Conservation (phyloP, 805 yeast species). For the Grigorovia yakushimaensis region DNA sequence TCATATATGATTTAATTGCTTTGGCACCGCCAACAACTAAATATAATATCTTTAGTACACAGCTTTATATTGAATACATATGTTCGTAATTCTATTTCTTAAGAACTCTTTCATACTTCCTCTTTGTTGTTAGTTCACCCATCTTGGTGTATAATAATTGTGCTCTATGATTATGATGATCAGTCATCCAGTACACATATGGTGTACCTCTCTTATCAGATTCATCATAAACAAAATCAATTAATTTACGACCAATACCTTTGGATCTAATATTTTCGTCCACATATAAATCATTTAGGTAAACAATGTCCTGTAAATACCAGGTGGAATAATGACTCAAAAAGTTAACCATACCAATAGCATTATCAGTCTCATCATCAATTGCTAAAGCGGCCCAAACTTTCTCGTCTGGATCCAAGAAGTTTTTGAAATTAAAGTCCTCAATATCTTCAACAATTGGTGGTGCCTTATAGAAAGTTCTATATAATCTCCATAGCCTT, state of each 20-base stretch:
- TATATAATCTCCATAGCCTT: slow-evolving; percentile 36
- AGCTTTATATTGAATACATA: no score
- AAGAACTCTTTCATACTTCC: slow-evolving; percentile 29
- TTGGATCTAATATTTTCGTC: slow-evolving; percentile 29
- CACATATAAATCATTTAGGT: slow-evolving; percentile 45
- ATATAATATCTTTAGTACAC: no score
- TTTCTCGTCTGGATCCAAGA: slow-evolving; percentile 35
- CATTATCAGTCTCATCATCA: slow-evolving; percentile 18
- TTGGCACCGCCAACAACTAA: no score
- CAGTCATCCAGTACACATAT: slow-evolving; percentile 45
- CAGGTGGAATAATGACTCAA: slow-evolving; percentile 42
- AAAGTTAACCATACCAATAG: slow-evolving; percentile 44
- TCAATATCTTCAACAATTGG: background rate
- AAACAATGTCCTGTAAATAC: slow-evolving; percentile 35
- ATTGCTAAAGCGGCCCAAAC: slow-evolving; percentile 42
- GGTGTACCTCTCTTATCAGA: slow-evolving; percentile 35
- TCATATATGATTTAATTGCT: no score
- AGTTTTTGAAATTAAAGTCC: slow-evolving; percentile 36
- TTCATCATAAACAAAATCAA: slow-evolving; percentile 38
- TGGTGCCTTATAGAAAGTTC: slow-evolving; percentile 33
- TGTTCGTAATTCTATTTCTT: no score
- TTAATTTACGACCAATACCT: slow-evolving; percentile 41
- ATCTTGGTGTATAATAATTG: slow-evolving; percentile 45
- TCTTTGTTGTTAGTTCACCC: slow-evolving; percentile 34
- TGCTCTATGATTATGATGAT: slow-evolving; percentile 44